phyloP scores from a whole-genome alignment of 108 stramenopile genomes.

The Cyclotella choctawhatcheeana region DNA sequence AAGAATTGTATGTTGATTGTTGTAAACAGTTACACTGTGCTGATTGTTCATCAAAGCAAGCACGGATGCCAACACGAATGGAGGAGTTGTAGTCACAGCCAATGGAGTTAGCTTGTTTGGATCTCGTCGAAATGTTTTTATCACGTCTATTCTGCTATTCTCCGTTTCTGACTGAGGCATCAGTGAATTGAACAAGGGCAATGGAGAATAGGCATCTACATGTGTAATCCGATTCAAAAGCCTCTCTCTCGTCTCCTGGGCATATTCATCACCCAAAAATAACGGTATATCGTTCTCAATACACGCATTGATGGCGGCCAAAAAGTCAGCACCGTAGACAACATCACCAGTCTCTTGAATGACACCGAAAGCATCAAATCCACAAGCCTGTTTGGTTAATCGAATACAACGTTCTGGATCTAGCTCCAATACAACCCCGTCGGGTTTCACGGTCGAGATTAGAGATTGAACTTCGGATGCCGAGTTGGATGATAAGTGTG shows the following conservation, averaged over 20 bases:
- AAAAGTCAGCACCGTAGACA: constrained; percentile 61
- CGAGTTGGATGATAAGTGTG: constrained; percentile 60
- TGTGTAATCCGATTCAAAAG: constrained; percentile 31
- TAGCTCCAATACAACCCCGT: constrained; percentile 62
- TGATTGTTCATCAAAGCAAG: constrained; percentile 32
- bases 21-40: constrained; percentile 12
- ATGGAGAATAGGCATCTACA: constrained; percentile 48
- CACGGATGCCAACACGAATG: constrained; percentile 28
- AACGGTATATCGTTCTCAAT: constrained; percentile 56
- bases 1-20: background rate
- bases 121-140: constrained; percentile 49
- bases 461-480: constrained; percentile 52
- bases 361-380: constrained; percentile 22
- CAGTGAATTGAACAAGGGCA: constrained; percentile 31
- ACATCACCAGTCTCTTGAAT: constrained; percentile 8
- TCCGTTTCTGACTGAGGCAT: background rate
- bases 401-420: constrained; percentile 61
- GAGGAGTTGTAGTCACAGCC: constrained; percentile 39
- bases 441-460: constrained; percentile 47
- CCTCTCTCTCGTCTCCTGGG: constrained; percentile 49
- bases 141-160: constrained; percentile 29
- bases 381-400: constrained; percentile 55
- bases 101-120: constrained; percentile 57
- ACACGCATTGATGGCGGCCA: constrained; percentile 53
- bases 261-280: constrained; percentile 64